Evolutionary conservation across 805 yeast species (phyloP).

Genomic region (Ogataea allantospora): DNA sequence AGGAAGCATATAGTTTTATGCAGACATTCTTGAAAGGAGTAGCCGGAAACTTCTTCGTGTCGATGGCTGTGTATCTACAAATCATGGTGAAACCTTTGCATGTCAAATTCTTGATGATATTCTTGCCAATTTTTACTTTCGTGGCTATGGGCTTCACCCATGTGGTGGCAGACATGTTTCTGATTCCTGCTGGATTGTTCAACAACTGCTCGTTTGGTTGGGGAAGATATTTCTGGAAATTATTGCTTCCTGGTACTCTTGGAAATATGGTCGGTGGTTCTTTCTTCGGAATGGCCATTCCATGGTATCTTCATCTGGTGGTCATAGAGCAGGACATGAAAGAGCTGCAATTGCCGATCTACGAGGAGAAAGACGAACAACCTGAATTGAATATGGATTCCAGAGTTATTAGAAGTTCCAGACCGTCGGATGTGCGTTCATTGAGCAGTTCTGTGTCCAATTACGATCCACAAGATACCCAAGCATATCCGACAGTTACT

Average conservation of each 20-base stretch:
- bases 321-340: constrained; percentile 72
- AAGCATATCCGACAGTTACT: too few species aligned
- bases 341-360: constrained; percentile 59
- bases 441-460: constrained; percentile 1
- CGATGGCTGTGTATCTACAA: constrained; percentile 73
- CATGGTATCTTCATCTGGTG: constrained; percentile 70
- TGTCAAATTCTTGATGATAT: constrained; percentile 63
- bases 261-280: constrained; percentile 84
- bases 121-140: constrained; percentile 71
- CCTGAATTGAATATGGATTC: constrained; percentile 77
- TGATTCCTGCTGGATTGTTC: constrained; percentile 63
- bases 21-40: constrained; percentile 67
- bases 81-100: constrained; percentile 77
- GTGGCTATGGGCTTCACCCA: constrained; percentile 80
- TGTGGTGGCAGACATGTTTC: constrained; percentile 78
- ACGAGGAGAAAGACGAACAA: constrained; percentile 75
- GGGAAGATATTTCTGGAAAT: constrained; percentile 67
- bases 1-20: constrained; percentile 47
- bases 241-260: constrained; percentile 64
- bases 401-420: constrained; percentile 59
- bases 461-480: too few species aligned
- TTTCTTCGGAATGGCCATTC: constrained; percentile 59
- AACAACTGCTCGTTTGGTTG: constrained; percentile 66
- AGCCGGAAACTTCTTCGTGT: constrained; percentile 77
- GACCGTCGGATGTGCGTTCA: constrained; percentile 1